Conservation (phyloP, 495 filamentous ascomycete genomes). For the Apodospora peruviana region DNA sequence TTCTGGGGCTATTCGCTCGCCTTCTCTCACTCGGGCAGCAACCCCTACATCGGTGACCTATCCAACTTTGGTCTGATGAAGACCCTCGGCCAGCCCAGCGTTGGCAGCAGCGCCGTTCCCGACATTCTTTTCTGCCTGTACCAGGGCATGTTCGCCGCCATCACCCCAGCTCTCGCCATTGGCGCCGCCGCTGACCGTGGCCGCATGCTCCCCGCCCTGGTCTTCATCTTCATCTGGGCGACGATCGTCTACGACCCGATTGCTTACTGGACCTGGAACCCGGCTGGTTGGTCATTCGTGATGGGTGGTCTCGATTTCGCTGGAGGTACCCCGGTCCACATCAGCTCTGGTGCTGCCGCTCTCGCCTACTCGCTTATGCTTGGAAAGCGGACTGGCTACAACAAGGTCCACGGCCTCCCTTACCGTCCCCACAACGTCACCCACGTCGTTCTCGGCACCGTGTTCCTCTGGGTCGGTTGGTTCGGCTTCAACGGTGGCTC, state of each 20-base stretch:
- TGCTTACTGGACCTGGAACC: slow-evolving; percentile 98
- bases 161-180: slow-evolving; percentile 90
- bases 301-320: slow-evolving; percentile 93
- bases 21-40: slow-evolving; percentile 82
- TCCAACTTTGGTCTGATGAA: slow-evolving; percentile 80
- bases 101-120: slow-evolving; percentile 74
- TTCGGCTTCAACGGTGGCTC: slow-evolving; percentile 97
- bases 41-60: slow-evolving; percentile 78
- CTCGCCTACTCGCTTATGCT: slow-evolving; percentile 89
- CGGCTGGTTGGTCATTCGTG: slow-evolving; percentile 72
- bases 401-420: slow-evolving; percentile 77
- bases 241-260: slow-evolving; percentile 94
- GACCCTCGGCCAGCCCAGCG: slow-evolving; percentile 74
- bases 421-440: slow-evolving; percentile 98
- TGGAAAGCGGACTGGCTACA: slow-evolving; percentile 82
- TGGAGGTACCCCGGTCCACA: slow-evolving; percentile 94
- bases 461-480: slow-evolving; percentile 99
- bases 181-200: slow-evolving; percentile 91
- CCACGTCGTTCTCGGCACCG: slow-evolving; percentile 92
- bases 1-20: slow-evolving; percentile 97
- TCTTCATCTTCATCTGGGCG: slow-evolving; percentile 96
- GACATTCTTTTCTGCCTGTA: slow-evolving; percentile 91
- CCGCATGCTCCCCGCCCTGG: slow-evolving; percentile 85
- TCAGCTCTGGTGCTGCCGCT: slow-evolving; percentile 82
- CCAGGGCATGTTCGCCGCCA: slow-evolving; percentile 96